Evolutionary conservation across 176 grass and related monocot genomes (phyloP), one percentile per base, ranked within the genome.

Genomic region (Dactylis glomerata): DNA sequence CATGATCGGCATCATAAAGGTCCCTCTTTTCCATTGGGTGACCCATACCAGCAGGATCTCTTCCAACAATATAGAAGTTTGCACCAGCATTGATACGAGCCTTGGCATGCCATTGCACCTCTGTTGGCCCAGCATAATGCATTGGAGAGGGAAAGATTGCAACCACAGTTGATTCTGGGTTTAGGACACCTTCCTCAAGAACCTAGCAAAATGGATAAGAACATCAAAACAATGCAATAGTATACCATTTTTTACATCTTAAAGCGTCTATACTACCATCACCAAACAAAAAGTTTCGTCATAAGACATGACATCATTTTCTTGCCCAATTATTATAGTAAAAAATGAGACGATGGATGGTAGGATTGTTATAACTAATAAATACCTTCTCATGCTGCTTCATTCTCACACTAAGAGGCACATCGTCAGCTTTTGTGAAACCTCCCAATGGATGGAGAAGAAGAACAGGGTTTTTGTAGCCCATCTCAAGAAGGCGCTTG

Each of bases 41-140:
- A 36, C 88, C 81, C 93, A 99, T 99, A 58, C 96, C 96, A 82
- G 96, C 96, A 83, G 96, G 93, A 46, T 99, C 96, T 64, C 96
- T 92, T 75, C 96, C 96, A 68, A 99, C 96, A 68, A 99, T 99
- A 67, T 99, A 99, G 86, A 99, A 99, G 85, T 99, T 94, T 42
- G 96, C 96, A 73, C 96, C 96, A 24, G 96, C 96, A 87, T 99
- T 99, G 41, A 94, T 94, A 50, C 96, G 96, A 64, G 96, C 87
- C 57, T 99, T 99, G 59, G 96, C 96, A 86, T 99, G 96, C 96
- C 96, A 99, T 62, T 99, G 96, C 62, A 99, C 96, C 78, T 99
- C 96, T 68, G 96, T 96, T 11, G 96, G 96, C 14, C 96, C 93
- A 55, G 96, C 93, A 82, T 99, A 99, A 77, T 96, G 93, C 96